Evolutionary conservation across 2,329 filamentous ascomycete species (phyloP), one percentile per base, ranked within the genome.

Genomic region (Pleoardoris graminearum): DNA sequence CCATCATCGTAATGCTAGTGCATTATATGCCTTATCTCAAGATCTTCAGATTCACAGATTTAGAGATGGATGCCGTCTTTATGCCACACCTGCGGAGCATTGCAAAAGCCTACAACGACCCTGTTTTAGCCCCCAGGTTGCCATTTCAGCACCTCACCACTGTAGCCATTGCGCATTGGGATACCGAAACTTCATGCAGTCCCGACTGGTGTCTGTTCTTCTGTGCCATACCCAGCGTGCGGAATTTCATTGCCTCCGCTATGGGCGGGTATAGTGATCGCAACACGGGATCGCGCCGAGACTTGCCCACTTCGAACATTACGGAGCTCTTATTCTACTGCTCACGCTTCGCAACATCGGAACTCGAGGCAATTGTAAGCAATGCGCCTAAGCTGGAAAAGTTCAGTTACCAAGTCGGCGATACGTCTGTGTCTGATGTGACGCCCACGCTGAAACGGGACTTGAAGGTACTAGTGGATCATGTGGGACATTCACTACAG

Each of bases 61-160:
- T 49, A 16, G 47, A 49, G 14, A 30, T 35, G 29, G 22, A 35
- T 21, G 21, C 23, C 3, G 25, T 30, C 3, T 39, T 63, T 6
- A 12, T 41, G 6, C 6, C 19, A 0, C 41, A 54, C 21, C 25
- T 59, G 36, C 33, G 36, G 5, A 19, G 37, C 5, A 38, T 58
- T 12, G 57, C 57, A 6, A 17, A 19, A 33, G 48, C 36, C 12
- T 60, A 60, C n/a, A 50, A 50, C 17, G 23, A 54, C 12, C 49
- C 52, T 4, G 12, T 22, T 7, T n/a, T 42, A 10, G 46, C 53
- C 6, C 33, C 42, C 7, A 30, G 21, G 8, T 47, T 62, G 17
- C 57, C 59, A 2, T 33, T 63, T 21, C 53, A 59, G 39, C 57
- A 49, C 16, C 55, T 63, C 6, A 51, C 43, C 4, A 51, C 48